A percentile compares a stretch with the other conserved stretches of the same genome.
Evolutionary conservation across 2,329 filamentous ascomycete species (phyloP).

Genomic region (Alternaria arbusti): DNA sequence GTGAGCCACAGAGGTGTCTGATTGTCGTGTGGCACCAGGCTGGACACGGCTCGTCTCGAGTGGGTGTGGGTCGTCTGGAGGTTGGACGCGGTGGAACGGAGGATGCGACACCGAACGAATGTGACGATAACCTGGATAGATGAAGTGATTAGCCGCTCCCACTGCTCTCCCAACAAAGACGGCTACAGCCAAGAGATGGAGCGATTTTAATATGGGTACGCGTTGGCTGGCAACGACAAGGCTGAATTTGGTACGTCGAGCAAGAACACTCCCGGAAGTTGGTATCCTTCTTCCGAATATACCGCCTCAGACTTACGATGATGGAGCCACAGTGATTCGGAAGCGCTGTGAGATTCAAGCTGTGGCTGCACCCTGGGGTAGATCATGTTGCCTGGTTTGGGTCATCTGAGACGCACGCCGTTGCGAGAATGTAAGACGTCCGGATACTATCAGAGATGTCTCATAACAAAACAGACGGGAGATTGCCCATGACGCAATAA

Average conservation of each 20-base stretch:
- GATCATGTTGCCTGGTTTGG: slow-evolving; percentile 9
- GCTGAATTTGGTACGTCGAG: slow-evolving; percentile 6
- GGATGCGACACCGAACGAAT: slow-evolving; percentile 3
- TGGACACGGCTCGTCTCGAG: slow-evolving; percentile 30
- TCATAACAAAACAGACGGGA: slow-evolving; percentile 1
- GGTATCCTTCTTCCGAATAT: slow-evolving; percentile 6
- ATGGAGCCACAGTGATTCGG: slow-evolving; percentile 14
- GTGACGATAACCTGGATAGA: neutral
- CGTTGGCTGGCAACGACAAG: slow-evolving; percentile 2
- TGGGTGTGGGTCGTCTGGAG: slow-evolving; percentile 12
- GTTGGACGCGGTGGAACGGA: slow-evolving; percentile 2
- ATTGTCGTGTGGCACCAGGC: slow-evolving; percentile 15
- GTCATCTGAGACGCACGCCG: slow-evolving; percentile 31
- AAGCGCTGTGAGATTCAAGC: slow-evolving; percentile 22
- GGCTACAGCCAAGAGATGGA: slow-evolving; percentile 11
- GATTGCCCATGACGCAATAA: neutral
- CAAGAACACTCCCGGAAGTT: slow-evolving; percentile 13
- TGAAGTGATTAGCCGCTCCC: neutral
- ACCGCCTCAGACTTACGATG: neutral
- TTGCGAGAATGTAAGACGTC: slow-evolving; percentile 26
- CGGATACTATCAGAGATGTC: slow-evolving; percentile 22
- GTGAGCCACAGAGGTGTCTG: slow-evolving; percentile 11
- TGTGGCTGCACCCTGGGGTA: slow-evolving; percentile 29
- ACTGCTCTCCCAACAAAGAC: neutral
- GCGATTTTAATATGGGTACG: slow-evolving; percentile 15